Percentiles rank a stretch among this genome's conserved stretches.
Evolutionary conservation across 2,329 filamentous ascomycete species (phyloP).

Genomic region (Fusarium nisikadoi): DNA sequence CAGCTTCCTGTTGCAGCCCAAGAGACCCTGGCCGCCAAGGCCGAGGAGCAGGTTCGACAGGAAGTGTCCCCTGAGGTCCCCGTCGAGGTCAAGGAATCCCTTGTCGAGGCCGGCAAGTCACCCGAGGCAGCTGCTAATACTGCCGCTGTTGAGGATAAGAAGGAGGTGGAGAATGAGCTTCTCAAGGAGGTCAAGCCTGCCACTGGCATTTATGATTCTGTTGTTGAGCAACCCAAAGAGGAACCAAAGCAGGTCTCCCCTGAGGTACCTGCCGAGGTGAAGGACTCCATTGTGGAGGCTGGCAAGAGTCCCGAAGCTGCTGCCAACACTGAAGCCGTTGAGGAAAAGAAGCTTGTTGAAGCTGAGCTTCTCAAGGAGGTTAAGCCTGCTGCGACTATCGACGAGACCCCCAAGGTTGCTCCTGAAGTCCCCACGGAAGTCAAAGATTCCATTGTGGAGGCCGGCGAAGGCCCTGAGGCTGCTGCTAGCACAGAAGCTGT

Average conservation of each 20-base stretch:
- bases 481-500: slow-evolving; percentile 75
- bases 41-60: slow-evolving; percentile 56
- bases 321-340: slow-evolving; percentile 71
- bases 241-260: slow-evolving; percentile 49
- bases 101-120: slow-evolving; percentile 65
- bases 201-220: slow-evolving; percentile 36
- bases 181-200: slow-evolving; percentile 68
- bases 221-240: slow-evolving; percentile 36
- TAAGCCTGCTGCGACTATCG: slow-evolving; percentile 52
- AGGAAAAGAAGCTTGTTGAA: slow-evolving; percentile 77
- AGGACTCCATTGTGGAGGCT: slow-evolving; percentile 76
- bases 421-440: slow-evolving; percentile 66
- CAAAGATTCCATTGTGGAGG: slow-evolving; percentile 66
- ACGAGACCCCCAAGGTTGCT: slow-evolving; percentile 54
- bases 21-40: slow-evolving; percentile 56
- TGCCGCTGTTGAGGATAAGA: slow-evolving; percentile 79
- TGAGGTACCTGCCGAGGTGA: slow-evolving; percentile 63
- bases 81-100: slow-evolving; percentile 66
- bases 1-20: slow-evolving; percentile 62
- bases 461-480: slow-evolving; percentile 75
- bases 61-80: slow-evolving; percentile 64
- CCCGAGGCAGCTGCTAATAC: slow-evolving; percentile 79
- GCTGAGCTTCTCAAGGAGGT: slow-evolving; percentile 77
- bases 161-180: slow-evolving; percentile 77
- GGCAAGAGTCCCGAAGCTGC: slow-evolving; percentile 73